phyloP scores from a whole-genome alignment of 768 basidiomycete genomes.

The Trametes meyenii region DNA sequence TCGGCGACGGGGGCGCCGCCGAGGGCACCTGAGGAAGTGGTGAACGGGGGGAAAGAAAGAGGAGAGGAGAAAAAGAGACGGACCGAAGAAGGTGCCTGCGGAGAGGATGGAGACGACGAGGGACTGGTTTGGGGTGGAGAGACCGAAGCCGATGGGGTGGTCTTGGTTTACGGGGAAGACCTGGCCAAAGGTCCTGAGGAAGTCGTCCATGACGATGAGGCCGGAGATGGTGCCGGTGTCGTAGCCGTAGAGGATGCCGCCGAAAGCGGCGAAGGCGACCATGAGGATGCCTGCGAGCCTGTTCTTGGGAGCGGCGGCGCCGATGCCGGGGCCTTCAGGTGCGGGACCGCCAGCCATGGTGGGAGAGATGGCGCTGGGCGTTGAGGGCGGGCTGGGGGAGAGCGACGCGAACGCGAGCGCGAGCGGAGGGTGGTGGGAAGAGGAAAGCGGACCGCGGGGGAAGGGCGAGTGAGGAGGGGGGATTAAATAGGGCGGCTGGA shows the following conservation, averaged over 20 bases:
- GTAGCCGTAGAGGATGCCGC: slow-evolving; percentile 53
- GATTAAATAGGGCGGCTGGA: slow-evolving; percentile 5
- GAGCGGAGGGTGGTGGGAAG: slow-evolving; percentile 4
- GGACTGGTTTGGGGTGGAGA: slow-evolving; percentile 42
- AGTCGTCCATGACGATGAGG: slow-evolving; percentile 62
- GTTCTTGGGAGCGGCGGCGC: slow-evolving; percentile 19
- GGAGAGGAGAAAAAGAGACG: background rate
- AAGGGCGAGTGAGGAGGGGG: background rate
- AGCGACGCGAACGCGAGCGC: background rate
- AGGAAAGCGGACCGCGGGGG: slow-evolving; percentile 8
- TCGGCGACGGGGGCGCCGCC: slow-evolving; percentile 53
- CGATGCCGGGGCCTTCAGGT: slow-evolving; percentile 20
- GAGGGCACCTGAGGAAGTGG: slow-evolving; percentile 43
- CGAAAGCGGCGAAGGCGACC: slow-evolving; percentile 39
- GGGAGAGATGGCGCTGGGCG: background rate
- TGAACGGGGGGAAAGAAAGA: background rate
- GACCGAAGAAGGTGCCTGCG: slow-evolving; percentile 76
- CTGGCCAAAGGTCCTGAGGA: slow-evolving; percentile 52
- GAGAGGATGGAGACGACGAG: slow-evolving; percentile 69
- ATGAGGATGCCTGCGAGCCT: slow-evolving; percentile 36
- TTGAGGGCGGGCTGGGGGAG: slow-evolving; percentile 2
- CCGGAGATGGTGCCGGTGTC: slow-evolving; percentile 83
- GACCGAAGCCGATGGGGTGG: background rate
- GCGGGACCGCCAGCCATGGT: slow-evolving; percentile 23
- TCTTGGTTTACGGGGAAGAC: background rate